Evolutionary conservation across 2,329 filamentous ascomycete species (phyloP), one percentile per base, ranked within the genome.

Genomic region (Parastagonospora nodorum): DNA sequence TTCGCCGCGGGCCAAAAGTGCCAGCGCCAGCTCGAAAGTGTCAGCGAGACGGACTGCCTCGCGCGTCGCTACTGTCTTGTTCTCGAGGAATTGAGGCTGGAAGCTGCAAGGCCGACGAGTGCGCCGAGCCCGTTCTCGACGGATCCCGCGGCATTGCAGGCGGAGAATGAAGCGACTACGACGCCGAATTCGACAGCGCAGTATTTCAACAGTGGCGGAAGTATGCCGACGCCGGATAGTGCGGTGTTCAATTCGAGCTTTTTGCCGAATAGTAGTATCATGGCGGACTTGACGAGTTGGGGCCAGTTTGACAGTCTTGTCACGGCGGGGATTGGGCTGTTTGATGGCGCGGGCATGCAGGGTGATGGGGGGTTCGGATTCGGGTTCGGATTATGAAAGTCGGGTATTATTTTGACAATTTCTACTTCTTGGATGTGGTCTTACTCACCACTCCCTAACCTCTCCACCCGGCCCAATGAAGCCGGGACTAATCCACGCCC

Each of bases 381-480:
- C 51, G 48, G 14, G 16, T 42, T 32, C 36, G 38, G 45, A 10
- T 4, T 48, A 12, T 48, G 19, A 38, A 27, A 16, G 8, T 40
- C 3, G 3, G n/a, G 30, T 32, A 32, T 32, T 32, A 2, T 32
- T n/a, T 32, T 5, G 19, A 24, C 19, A 24, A 24, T 24, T 3
- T 5, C 5, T 3, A 24, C 19, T 24, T 24, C 5, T 5, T 24
- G 19, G 19, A 3, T 5, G 5, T n/a, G n/a, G n/a, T n/a, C n/a
- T n/a, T n/a, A n/a, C n/a, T 35, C n/a, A 90, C 87, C 88, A 90
- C 68, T 90, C 88, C 42, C 87, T 75, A 43, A 89, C 78, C 50
- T 83, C 80, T 0, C 86, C 86, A 55, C 86, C 87, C 0, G 84
- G 84, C 0, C 87, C 88, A 58, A 83, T 81, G 60, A 90, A 90